A percentile compares a stretch with the other conserved stretches of the same genome.
phyloP scores from a whole-genome alignment of 208 protist genomes.

The Acanthamoeba lenticulata region DNA sequence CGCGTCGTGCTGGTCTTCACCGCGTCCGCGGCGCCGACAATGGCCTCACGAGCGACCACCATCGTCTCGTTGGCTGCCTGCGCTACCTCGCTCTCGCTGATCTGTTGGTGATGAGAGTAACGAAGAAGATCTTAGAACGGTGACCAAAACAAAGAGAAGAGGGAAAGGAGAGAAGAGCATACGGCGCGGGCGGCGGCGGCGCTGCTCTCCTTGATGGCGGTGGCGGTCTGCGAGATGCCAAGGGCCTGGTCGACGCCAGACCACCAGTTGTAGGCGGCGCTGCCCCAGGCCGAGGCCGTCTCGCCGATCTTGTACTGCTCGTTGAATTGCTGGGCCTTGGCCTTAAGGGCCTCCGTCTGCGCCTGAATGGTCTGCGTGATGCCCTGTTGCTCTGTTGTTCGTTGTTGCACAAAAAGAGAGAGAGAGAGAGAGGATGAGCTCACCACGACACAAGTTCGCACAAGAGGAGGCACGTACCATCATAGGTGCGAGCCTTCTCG shows the following conservation, averaged over 20 bases:
- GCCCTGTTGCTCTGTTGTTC: conserved; percentile 12
- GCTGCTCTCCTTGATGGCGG: conserved; percentile 45
- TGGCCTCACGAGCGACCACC: neutral
- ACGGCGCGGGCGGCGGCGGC: conserved; percentile 29
- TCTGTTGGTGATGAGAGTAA: neutral
- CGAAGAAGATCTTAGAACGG: neutral
- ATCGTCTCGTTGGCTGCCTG: neutral
- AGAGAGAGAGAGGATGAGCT: neutral
- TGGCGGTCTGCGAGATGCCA: conserved; percentile 58
- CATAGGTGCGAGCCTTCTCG: conserved; percentile 70
- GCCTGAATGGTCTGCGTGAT: conserved; percentile 44
- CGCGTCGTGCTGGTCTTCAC: conserved; percentile 27
- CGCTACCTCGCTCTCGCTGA: conserved; percentile 38
- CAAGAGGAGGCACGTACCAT: conserved; percentile 59
- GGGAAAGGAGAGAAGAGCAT: neutral
- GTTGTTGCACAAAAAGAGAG: neutral
- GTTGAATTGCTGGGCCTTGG: conserved; percentile 65
- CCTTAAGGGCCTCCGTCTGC: conserved; percentile 66
- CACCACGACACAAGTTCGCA: neutral
- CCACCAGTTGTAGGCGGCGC: neutral
- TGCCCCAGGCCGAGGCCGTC: conserved; percentile 50
- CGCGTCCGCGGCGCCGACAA: neutral
- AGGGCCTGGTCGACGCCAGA: conserved; percentile 60
- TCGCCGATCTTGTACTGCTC: conserved; percentile 67
- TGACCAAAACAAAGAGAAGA: neutral